These are phyloP conservation scores for Cryomyces antarcticus DNA, from an alignment of 495 filamentous ascomycete genomes.

Conservation along the genomic window DNA sequence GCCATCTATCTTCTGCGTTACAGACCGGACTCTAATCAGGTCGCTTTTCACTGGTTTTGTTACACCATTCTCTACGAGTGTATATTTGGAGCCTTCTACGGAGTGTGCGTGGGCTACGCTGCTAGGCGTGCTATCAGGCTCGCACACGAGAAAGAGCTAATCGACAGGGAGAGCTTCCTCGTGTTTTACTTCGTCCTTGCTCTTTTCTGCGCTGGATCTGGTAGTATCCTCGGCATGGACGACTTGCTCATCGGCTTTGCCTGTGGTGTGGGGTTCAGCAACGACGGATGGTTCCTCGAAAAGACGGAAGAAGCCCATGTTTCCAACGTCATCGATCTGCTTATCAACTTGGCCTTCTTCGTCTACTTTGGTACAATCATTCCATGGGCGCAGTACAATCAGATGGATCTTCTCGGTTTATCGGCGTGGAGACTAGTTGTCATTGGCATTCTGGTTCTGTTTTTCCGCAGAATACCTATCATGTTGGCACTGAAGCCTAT, in stretches of 20 bases:
- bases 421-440: slow-evolving; percentile 76
- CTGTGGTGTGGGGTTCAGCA: slow-evolving; percentile 90
- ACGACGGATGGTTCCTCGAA: slow-evolving; percentile 96
- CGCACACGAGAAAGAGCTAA: slow-evolving; percentile 66
- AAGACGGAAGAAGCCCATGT: slow-evolving; percentile 98
- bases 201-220: slow-evolving; percentile 88
- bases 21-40: slow-evolving; percentile 39
- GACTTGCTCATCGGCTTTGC: slow-evolving; percentile 94
- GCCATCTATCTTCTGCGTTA: slow-evolving; percentile 74
- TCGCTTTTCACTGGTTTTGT: slow-evolving; percentile 76
- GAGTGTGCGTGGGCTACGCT: slow-evolving; percentile 70
- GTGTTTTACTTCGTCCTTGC: slow-evolving; percentile 98
- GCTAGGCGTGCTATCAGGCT: slow-evolving; percentile 80
- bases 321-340: slow-evolving; percentile 94
- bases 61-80: slow-evolving; percentile 90
- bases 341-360: slow-evolving; percentile 95
- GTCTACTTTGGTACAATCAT: slow-evolving; percentile 96
- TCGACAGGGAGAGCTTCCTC: slow-evolving; percentile 91
- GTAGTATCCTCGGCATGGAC: slow-evolving; percentile 79
- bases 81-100: slow-evolving; percentile 77
- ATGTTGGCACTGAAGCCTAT: slow-evolving; percentile 84
- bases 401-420: slow-evolving; percentile 37
- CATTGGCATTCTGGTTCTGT: slow-evolving; percentile 74
- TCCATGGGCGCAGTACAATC: slow-evolving; percentile 78
- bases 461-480: slow-evolving; percentile 91